Percentiles rank a stretch among this genome's conserved stretches.
Conservation (phyloP, 2,329 filamentous ascomycete genomes). For the Zymoseptoria ardabiliae region DNA sequence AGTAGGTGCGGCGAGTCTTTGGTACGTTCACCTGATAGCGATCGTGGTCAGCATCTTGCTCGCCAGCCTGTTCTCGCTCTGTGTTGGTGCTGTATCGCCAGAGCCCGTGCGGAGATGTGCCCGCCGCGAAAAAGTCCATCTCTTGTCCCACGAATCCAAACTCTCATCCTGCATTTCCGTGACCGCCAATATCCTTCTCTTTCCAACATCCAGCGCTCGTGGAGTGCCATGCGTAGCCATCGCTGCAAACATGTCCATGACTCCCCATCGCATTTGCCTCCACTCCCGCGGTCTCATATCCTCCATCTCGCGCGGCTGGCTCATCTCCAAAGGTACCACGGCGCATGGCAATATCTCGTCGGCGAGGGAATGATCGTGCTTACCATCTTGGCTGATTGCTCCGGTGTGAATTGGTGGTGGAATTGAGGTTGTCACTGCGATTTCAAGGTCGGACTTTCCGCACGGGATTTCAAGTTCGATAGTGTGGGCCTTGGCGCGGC, state of each 20-base stretch:
- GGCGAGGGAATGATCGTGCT: conserved; percentile 3
- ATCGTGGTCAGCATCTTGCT: background rate
- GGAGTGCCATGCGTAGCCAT: background rate
- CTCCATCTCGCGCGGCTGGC: background rate
- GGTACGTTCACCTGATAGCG: conserved; percentile 84
- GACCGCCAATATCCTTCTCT: background rate
- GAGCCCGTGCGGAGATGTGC: background rate
- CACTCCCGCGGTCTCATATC: background rate
- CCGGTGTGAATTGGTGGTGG: conserved; percentile 4
- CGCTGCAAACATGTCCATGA: background rate
- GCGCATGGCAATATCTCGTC: background rate
- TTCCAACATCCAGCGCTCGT: background rate
- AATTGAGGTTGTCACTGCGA: background rate
- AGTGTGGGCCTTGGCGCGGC: background rate
- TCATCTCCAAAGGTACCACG: background rate
- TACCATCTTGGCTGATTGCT: conserved; percentile 16
- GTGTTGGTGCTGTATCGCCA: background rate
- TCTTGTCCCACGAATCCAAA: background rate
- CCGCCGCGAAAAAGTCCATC: background rate
- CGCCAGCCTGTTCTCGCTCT: background rate
- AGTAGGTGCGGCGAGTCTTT: conserved; percentile 95
- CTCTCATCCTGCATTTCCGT: background rate
- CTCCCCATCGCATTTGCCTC: background rate
- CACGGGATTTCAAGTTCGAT: background rate
- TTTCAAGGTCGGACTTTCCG: background rate